A percentile compares a stretch with the other conserved stretches of the same genome.
Evolutionary conservation across 2,329 filamentous ascomycete species (phyloP).

Genomic region (Furcasterigmium sp.): DNA sequence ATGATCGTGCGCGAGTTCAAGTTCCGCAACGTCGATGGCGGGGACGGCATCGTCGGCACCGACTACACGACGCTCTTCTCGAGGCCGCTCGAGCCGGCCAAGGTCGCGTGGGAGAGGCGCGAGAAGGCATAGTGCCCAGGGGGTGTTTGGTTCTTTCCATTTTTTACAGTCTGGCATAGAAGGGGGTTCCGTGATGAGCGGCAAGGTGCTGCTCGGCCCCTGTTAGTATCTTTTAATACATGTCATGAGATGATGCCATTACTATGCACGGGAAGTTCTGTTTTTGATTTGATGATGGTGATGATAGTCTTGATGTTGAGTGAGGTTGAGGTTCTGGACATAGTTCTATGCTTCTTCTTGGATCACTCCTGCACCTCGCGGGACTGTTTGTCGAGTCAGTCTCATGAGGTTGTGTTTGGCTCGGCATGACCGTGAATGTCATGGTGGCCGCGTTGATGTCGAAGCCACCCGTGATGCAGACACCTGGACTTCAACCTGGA

Average conservation of each 20-base stretch:
- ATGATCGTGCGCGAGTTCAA: slow-evolving; percentile 75
- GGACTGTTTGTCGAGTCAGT: no score
- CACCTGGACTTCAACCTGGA: no score
- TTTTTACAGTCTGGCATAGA: neutral
- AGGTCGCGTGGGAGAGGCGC: slow-evolving; percentile 71
- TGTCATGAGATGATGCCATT: neutral
- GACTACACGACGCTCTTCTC: slow-evolving; percentile 70
- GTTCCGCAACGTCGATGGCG: slow-evolving; percentile 70
- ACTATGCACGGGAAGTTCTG: no score
- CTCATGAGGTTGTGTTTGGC: no score
- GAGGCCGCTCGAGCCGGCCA: slow-evolving; percentile 63
- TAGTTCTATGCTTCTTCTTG: no score
- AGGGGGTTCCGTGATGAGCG: neutral
- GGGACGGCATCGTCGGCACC: slow-evolving; percentile 60
- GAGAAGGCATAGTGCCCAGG: slow-evolving; percentile 26
- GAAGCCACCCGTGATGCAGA: no score
- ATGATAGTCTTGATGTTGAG: no score
- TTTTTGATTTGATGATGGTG: no score
- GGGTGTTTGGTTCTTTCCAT: neutral
- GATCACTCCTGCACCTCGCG: no score
- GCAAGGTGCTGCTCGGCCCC: neutral
- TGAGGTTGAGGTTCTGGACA: no score
- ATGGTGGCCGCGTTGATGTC: no score
- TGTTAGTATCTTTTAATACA: slow-evolving; percentile 2
- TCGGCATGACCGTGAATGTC: no score